phyloP scores from a whole-genome alignment of 768 basidiomycete genomes.

The Trametes villosa region DNA sequence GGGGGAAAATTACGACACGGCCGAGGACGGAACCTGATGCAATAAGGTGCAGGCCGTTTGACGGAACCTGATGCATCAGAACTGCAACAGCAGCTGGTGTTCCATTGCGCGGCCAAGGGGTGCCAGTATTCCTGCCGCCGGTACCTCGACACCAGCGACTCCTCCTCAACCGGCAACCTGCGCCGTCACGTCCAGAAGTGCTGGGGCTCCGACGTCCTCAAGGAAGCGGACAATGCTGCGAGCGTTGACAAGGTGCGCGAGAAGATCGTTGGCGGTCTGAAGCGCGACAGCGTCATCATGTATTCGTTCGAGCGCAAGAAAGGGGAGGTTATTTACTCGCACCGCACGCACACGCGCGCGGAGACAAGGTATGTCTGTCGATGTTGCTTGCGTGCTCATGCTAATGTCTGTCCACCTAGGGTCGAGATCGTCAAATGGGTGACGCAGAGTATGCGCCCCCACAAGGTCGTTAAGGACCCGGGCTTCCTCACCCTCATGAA shows the following conservation, averaged over 20 bases:
- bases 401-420: too few relatives aligned
- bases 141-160: slow-evolving; percentile 34
- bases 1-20: too few relatives aligned
- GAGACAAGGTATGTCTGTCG: slow-evolving; percentile 17
- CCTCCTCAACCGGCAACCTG: slow-evolving; percentile 31
- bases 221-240: slow-evolving; percentile 13
- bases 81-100: too few relatives aligned
- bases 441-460: slow-evolving; percentile 36
- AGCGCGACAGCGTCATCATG: slow-evolving; percentile 25
- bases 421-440: slow-evolving; percentile 43
- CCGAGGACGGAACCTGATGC: too few relatives aligned
- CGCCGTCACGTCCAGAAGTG: slow-evolving; percentile 35
- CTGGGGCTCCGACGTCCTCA: slow-evolving; percentile 36
- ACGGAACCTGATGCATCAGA: too few relatives aligned
- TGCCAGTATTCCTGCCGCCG: slow-evolving; percentile 24
- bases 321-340: slow-evolving; percentile 37
- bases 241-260: slow-evolving; percentile 3
- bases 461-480: slow-evolving; percentile 39
- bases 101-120: slow-evolving; percentile 26
- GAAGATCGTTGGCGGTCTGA: background rate
- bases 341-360: slow-evolving; percentile 30
- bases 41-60: too few relatives aligned
- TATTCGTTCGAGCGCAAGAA: slow-evolving; percentile 30
- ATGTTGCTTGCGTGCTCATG: background rate
- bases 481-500: slow-evolving; percentile 40